Base-by-base conservation (phyloP, 2,329 filamentous ascomycete genomes). In the Cordyceps cateniannulata region DNA sequence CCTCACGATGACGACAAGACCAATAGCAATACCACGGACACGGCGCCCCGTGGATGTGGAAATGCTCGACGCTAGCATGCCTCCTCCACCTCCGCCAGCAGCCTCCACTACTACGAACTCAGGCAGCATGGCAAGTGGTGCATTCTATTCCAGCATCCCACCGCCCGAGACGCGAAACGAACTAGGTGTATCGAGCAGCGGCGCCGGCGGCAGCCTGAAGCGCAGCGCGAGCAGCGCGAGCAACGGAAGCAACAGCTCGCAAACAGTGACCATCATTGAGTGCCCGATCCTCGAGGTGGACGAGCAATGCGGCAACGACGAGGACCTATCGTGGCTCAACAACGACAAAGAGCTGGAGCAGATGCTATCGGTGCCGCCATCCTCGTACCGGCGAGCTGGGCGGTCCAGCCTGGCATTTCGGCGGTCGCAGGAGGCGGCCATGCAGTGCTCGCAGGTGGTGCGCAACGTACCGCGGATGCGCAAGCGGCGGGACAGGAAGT, bases 241-340 rank as follows among this genome's bases (percentile, higher is more conserved):
- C n/a, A n/a, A n/a, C n/a, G n/a, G n/a, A n/a, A n/a, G n/a, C 57
- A 52, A 49, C 49, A 40, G 48, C 38, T 59, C 57, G 6, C 57
- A 52, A 2, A 42, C 57, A 8, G 57, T 59, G 18, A 59, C 57
- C 9, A 45, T 59, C 9, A 52, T 52, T 48, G 38, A 50, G 16
- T 56, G 56, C 22, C 50, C 49, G n/a, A 50, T 55, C 38, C 56
- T 69, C 3, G 66, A 72, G 44, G 70, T 67, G 5, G 70, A 72
- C 22, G 70, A 71, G 51, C 70, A 66, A 48, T 67, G 63, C 53
- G 70, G 69, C 45, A 65, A 64, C 0, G 68, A 38, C 50, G 50
- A 69, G 10, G 67, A 70, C 42, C 64, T 68, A 32, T 59, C 65
- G 16, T 72, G 69, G 69, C 60, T 71, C 29, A 64, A 66, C 4